phyloP scores from a whole-genome alignment of 1,139 yeast genomes.

The Arxiozyma heterogenica region DNA sequence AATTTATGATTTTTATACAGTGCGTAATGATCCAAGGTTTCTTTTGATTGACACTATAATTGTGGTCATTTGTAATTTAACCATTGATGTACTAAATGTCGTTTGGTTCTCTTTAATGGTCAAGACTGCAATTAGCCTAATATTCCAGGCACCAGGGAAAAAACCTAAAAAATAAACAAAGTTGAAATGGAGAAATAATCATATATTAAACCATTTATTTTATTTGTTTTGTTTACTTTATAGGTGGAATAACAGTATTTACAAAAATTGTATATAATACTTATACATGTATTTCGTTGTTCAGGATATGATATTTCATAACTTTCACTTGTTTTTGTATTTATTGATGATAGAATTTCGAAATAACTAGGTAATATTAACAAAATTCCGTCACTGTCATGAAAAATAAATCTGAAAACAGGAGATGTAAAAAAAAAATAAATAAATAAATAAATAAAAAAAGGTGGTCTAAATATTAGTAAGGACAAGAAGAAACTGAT shows the following conservation, averaged over 20 bases:
- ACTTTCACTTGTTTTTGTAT: too few species aligned
- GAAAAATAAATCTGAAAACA: too few species aligned
- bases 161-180: constrained; percentile 7
- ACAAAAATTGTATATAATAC: too few species aligned
- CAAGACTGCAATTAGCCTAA: constrained; percentile 47
- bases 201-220: not conserved
- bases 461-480: not conserved
- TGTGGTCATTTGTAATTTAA: constrained; percentile 52
- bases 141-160: constrained; percentile 9
- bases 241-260: too few species aligned
- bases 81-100: constrained; percentile 60
- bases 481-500: not conserved
- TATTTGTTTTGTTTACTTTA: too few species aligned
- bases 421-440: too few species aligned
- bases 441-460: too few species aligned
- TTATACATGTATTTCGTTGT: too few species aligned
- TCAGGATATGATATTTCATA: too few species aligned
- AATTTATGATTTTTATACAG: constrained; percentile 44
- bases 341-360: too few species aligned
- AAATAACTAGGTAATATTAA: too few species aligned
- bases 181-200: not conserved
- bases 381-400: too few species aligned
- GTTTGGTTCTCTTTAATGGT: constrained; percentile 83
- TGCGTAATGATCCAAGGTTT: constrained; percentile 37
- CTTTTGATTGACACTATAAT: constrained; percentile 39